These are phyloP conservation scores for Phytophthora crassamura DNA, from an alignment of 352 stramenopile species.

Conservation along the genomic window DNA sequence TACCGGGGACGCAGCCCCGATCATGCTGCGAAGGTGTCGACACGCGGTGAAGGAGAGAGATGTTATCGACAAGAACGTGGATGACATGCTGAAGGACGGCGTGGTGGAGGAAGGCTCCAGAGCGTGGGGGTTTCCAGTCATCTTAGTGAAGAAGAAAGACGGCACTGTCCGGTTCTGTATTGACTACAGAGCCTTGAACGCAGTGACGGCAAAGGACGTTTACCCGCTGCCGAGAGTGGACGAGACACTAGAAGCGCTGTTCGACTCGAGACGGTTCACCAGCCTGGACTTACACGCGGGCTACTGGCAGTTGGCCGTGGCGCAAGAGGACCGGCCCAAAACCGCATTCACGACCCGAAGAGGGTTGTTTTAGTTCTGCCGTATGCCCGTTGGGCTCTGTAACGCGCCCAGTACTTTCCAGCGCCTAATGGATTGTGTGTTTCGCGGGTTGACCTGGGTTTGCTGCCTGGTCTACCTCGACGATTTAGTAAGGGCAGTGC, in stretches of 20 bases:
- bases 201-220: no score
- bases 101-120: constrained; percentile 15
- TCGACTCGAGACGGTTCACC: background rate
- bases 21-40: background rate
- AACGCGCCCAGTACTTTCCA: constrained; percentile 3
- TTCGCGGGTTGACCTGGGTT: constrained; percentile 21
- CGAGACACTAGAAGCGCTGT: no score
- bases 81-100: constrained; percentile 10
- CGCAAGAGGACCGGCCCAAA: constrained; percentile 8
- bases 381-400: constrained; percentile 26
- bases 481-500: constrained; percentile 27
- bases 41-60: background rate
- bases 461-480: constrained; percentile 22
- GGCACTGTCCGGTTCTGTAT: constrained; percentile 22
- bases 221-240: no score
- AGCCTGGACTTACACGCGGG: constrained; percentile 18
- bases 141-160: constrained; percentile 4
- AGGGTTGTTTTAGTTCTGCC: constrained; percentile 16
- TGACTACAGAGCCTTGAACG: background rate
- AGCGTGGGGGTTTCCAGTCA: constrained; percentile 19
- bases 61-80: background rate
- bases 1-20: background rate
- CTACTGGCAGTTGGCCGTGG: constrained; percentile 14
- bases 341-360: constrained; percentile 17
- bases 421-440: constrained; percentile 29